Evolutionary conservation across 352 stramenopile species (phyloP), one percentile per base, ranked within the genome.

Genomic region (Pythium dissimile): DNA sequence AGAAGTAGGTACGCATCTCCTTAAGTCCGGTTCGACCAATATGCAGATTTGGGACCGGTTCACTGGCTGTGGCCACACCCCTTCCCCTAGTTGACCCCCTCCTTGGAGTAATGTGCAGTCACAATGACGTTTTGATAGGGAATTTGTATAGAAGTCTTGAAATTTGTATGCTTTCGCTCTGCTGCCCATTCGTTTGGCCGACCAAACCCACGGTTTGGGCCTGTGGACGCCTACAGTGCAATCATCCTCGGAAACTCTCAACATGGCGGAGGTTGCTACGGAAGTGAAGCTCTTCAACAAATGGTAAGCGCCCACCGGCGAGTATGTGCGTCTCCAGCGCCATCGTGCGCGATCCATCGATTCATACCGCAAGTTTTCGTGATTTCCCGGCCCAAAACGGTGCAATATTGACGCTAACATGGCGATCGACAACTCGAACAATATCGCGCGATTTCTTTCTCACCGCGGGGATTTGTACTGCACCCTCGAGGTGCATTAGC

Each of bases 221-320:
- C 38, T 41, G n/a, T 53, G 43, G 28, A 28, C 35, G 20, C 39
- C 44, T 57, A 49, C 61, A 62, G 43, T 59, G 63, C 73, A 78
- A 87, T 89, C 81, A 91, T 89, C 80, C 73, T 86, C 79, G 78
- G 79, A 93, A 90, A 89, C 77, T 91, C 80, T 90, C 79, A 92
- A 89, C 78, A 94, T 94, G 84, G 82, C 84, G 77, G 84, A 94
- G 89, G 84, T 91, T 89, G 87, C 84, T 74, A 88, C 76, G 69
- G 89, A 97, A 92, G 88, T 97, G 59, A 97, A 97, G 84, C 85
- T 97, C 69, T 97, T 97, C 77, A 95, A 95, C 86, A 97, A 97
- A 70, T 97, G 88, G 87, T 96, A 94, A 59, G 85, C 80, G 32
- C 24, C 50, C 10, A 2, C 28, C 21, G 24, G 26, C 51, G 49